These are phyloP conservation scores for Fraxinus latifolia DNA, from an alignment of 305 asterid species.

Conservation along the genomic window DNA sequence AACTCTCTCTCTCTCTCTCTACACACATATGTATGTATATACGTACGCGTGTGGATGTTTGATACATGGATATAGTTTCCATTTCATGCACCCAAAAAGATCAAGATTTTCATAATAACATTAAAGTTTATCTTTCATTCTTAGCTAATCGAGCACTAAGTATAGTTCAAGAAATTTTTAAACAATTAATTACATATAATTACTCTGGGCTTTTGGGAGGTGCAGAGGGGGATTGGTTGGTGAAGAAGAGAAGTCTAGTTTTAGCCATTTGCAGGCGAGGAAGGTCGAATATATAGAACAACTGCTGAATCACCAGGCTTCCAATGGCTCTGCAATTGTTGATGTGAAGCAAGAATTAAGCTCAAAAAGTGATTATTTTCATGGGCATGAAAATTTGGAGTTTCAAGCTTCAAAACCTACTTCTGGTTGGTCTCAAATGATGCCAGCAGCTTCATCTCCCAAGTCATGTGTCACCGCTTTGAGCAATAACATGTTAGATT, in stretches of 20 bases:
- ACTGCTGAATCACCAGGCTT: constrained; percentile 26
- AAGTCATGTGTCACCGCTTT: constrained; percentile 48
- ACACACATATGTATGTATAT: not conserved
- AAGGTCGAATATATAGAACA: constrained; percentile 57
- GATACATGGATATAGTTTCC: not conserved
- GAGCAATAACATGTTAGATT: constrained; percentile 51
- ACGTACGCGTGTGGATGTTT: not conserved
- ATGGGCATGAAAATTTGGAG: constrained; percentile 32
- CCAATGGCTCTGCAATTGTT: constrained; percentile 7
- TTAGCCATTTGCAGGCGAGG: constrained; percentile 35
- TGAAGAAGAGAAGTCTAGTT: constrained; percentile 42
- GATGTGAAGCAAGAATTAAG: constrained; percentile 35
- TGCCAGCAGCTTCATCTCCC: constrained; percentile 47
- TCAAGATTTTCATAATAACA: not conserved
- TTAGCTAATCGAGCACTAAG: not conserved
- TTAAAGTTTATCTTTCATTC: not conserved
- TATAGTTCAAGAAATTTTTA: not conserved
- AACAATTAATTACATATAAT: not conserved
- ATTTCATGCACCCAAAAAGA: not conserved
- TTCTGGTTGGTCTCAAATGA: constrained; percentile 39
- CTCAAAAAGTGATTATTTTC: constrained; percentile 13
- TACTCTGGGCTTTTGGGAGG: not conserved
- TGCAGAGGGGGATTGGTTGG: constrained; percentile 56
- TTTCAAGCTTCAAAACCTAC: constrained; percentile 27
- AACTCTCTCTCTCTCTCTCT: constrained; percentile 28